Conservation (phyloP, 371 early-diverging fungal species). For the Saksenaea vasiformis region DNA sequence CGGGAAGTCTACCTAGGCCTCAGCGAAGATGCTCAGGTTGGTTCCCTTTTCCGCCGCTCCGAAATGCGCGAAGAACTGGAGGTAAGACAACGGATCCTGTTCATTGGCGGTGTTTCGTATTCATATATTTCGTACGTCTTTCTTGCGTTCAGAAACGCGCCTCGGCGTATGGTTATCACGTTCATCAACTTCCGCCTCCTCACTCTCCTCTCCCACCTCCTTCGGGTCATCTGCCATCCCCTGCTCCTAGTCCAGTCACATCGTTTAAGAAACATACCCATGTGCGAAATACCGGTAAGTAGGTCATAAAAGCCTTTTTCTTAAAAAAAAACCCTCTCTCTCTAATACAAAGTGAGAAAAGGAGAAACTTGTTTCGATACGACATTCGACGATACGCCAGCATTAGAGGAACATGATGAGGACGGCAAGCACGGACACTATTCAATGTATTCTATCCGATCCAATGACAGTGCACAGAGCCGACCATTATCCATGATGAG, state of each 20-base stretch:
- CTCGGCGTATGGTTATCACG: conserved; percentile 20
- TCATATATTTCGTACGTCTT: background rate
- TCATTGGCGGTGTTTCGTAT: background rate
- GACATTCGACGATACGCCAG: background rate
- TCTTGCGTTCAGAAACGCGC: conserved; percentile 18
- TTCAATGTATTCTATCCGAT: conserved; percentile 22
- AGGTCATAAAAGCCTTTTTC: background rate
- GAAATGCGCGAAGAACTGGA: conserved; percentile 56
- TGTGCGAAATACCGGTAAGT: background rate
- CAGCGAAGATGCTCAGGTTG: conserved; percentile 59
- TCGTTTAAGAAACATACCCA: background rate
- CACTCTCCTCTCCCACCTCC: background rate
- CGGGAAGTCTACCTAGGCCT: conserved; percentile 63
- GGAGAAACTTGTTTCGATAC: background rate
- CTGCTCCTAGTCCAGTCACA: conserved; percentile 2
- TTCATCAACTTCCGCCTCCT: background rate
- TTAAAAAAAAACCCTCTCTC: no score
- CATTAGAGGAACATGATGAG: conserved; percentile 33
- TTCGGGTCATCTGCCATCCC: conserved; percentile 8
- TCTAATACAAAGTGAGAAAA: background rate
- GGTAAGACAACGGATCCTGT: conserved; percentile 28
- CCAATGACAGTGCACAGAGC: conserved; percentile 7
- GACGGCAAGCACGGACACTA: conserved; percentile 15
- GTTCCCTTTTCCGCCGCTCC: conserved; percentile 53
- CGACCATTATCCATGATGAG: conserved; percentile 44